Base-by-base conservation (phyloP, 2,329 filamentous ascomycete species). In the Microcera coccophila region DNA sequence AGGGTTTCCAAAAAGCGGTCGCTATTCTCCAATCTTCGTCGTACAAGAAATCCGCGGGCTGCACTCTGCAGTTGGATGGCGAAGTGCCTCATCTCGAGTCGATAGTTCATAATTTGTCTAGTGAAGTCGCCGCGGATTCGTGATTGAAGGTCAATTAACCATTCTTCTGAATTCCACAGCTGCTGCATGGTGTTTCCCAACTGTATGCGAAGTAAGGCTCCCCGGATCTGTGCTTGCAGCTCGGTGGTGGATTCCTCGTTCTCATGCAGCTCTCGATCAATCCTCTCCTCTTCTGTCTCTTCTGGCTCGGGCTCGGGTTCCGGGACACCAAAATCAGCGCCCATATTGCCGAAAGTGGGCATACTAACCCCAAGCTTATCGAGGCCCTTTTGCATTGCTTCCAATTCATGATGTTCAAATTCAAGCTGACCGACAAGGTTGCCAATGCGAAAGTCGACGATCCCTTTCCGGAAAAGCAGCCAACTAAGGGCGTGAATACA, bases 321-420 rank as follows among this genome's bases (percentile, higher is more conserved):
- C 18, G 65, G 58, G 5, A 91, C 85, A 28, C 89, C 90, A 72
- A 98, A 96, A 60, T 93, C 91, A 50, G 90, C 91, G 38, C 90
- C 85, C 87, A 98, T 97, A 46, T 90, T 94, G 42, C 90, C 90
- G 70, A 98, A 98, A 70, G 89, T 95, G 29, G 93, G 93, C 90
- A 98, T 96, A 60, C 81, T 94, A 51, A 91, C 80, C 41, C 94
- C 94, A 50, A 95, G 84, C 66, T 93, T 95, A 71, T 98, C 93
- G 35, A 98, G 80, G 36, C 93, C 93, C 62, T 95, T 96, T 61
- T 98, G 93, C 69, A 90, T 95, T 48, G 90, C 89, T 66, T 98
- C 93, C 20, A 98, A 76, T 62, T 98, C 94, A 70, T 97, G 91
- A 59, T 97, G 89, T 60, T 96, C 93, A 59, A 98, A 98, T 62